Evolutionary conservation across 345 rosid genomes (phyloP).

Genomic region (Alliaria petiolata): DNA sequence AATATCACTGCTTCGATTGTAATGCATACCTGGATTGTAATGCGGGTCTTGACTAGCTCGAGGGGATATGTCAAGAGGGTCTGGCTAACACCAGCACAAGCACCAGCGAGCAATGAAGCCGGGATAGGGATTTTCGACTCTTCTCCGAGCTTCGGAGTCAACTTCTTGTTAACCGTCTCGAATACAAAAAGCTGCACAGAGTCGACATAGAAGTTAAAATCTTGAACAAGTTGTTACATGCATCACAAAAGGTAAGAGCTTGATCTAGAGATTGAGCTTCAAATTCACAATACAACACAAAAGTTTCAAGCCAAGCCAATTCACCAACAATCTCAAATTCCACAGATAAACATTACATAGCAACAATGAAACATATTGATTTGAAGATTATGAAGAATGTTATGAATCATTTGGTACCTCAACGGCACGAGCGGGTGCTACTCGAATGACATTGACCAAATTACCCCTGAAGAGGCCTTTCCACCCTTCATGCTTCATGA

Average conservation of each 20-base stretch:
- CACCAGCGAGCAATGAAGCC: constrained; percentile 84
- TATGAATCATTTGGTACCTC: constrained; percentile 53
- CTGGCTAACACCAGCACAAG: constrained; percentile 97
- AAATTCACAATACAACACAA: background rate
- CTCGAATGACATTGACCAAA: constrained; percentile 87
- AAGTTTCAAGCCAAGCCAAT: background rate
- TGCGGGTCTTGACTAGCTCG: constrained; percentile 81
- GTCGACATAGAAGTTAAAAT: background rate
- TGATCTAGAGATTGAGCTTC: background rate
- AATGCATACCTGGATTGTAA: constrained; percentile 87
- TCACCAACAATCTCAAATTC: background rate
- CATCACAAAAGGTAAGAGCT: background rate
- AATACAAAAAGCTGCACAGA: constrained; percentile 69
- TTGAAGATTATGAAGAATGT: background rate
- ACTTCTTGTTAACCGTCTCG: constrained; percentile 73
- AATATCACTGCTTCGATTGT: background rate
- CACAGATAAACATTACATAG: background rate
- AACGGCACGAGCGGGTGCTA: constrained; percentile 92
- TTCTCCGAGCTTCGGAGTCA: constrained; percentile 68
- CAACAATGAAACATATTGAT: background rate
- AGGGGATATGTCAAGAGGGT: constrained; percentile 89
- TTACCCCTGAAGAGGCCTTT: constrained; percentile 89
- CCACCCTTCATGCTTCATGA: constrained; percentile 91
- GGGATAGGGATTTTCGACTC: constrained; percentile 62
- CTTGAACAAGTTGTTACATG: background rate